Evolutionary conservation across 2,329 filamentous ascomycete species (phyloP), one percentile per base, ranked within the genome.

Genomic region (Ilyonectria destructans): DNA sequence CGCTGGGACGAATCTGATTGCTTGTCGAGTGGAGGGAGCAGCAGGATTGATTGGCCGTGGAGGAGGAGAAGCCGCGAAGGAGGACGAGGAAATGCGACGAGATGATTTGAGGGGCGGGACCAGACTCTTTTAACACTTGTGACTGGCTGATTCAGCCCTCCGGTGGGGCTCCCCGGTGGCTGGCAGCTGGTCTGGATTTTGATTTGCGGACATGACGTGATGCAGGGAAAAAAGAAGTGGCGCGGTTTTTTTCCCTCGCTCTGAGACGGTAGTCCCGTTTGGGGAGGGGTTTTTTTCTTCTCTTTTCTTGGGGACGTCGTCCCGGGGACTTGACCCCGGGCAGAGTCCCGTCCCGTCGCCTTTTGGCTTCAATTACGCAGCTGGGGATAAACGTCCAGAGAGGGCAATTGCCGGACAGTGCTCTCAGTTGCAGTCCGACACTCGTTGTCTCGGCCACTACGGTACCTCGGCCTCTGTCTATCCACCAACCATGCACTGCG

Each of bases 101-200:
- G 80, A 79, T 87, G 85, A 87, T 86, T 86, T 86, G 85, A 86
- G 82, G 82, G 83, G 77, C 78, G 78, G 80, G 80, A 80, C 80
- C 78, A 78, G 78, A 77, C 76, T 80, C 79, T 81, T 83, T 82
- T 80, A 81, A 80, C 79, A 77, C 77, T 77, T 84, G 77, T 87
- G 81, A 86, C 82, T 87, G 85, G 85, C 84, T 85, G 82, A 84
- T 78, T 85, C 80, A 84, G 81, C 82, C 72, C 75, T 46, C 37
- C n/a, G 67, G 81, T 83, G 82, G 84, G 80, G 63, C 79, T 6
- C 3, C 6, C 29, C 7, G 66, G 71, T 74, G 75, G 71, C 73
- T 78, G 75, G 77, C 67, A 63, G 52, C 55, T 58, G 62, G 64
- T 60, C 69, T 65, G 70, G 62, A 56, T 68, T 69, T 62, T 80